phyloP scores from a whole-genome alignment of 2,329 filamentous ascomycete genomes.

The Ophiostoma ulmi region DNA sequence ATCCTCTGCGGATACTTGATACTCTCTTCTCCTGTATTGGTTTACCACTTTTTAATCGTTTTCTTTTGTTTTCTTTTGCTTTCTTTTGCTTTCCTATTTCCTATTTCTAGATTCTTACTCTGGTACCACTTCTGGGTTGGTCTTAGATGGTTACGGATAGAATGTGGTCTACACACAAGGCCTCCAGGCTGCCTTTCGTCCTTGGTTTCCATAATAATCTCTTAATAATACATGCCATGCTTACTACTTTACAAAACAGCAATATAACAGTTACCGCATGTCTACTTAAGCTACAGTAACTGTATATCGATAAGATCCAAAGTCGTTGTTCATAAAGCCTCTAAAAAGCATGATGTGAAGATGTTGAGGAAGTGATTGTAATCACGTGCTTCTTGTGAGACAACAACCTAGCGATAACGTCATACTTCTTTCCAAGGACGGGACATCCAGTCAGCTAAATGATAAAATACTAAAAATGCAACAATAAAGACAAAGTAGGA shows the following conservation, averaged over 20 bases:
- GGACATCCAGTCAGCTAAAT: not conserved
- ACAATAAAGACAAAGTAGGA: not conserved
- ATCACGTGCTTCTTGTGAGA: not conserved
- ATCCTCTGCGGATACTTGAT: not conserved
- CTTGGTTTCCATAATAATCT: not conserved
- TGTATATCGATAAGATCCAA: too few species aligned
- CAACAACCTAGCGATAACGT: not conserved
- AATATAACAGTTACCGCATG: too few species aligned
- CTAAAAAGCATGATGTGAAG: not conserved
- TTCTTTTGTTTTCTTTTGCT: not conserved
- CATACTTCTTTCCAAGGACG: not conserved
- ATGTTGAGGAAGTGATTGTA: not conserved
- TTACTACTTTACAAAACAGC: not conserved
- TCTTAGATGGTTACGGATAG: not conserved
- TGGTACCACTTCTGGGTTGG: not conserved
- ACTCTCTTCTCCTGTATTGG: not conserved
- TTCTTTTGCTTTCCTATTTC: not conserved
- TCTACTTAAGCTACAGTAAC: too few species aligned
- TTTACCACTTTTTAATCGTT: not conserved
- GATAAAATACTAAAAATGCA: not conserved
- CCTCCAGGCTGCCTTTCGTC: not conserved
- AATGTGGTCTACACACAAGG: too few species aligned
- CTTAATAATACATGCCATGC: not conserved
- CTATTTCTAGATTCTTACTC: not conserved
- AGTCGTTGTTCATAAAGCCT: too few species aligned